Evolutionary conservation across 176 grass and related monocot genomes (phyloP), one percentile per base, ranked within the genome.

Genomic region (Aegilops longissima): DNA sequence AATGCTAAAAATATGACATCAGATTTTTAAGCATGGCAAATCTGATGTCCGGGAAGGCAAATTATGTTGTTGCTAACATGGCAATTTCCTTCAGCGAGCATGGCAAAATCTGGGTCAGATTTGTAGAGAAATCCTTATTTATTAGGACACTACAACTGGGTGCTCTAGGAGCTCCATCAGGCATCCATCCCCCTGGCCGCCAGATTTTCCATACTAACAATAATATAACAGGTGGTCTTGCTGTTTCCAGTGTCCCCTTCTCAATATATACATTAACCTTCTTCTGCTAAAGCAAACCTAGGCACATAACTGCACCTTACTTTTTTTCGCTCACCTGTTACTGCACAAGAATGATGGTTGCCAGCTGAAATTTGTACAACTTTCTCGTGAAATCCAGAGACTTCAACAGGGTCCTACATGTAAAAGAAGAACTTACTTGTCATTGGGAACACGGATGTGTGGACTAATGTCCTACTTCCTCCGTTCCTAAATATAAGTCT

Each of bases 321-420:
- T 49, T 34, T 91, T 70, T 70, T 84, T 84, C 35, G 51, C 90
- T 95, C 86, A 98, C 91, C 93, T 80, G 93, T 95, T 72, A 98
- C 49, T 82, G 82, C 92, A 88, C 74, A 86, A 81, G 96, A 98
- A 94, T 98, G 96, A 71, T 95, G 70, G 70, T 92, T 95, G 69
- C 96, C 86, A 86, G 92, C 93, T 67, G 93, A 91, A 84, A 98
- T 75, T 90, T 94, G 33, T 47, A 85, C 88, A 70, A 95, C 76
- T 51, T 88, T 91, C 56, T 88, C 90, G 23, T 86, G 82, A 84
- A 98, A 82, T 86, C 93, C 96, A 71, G 76, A 78, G 89, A 98
- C 84, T 92, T 95, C 91, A 85, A 89, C 17, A 75, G 96, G 96
- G 20, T 89, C 90, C 96, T 98, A 84, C 79, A 89, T 36, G 58